A percentile compares a stretch with the other conserved stretches of the same genome.
These are phyloP conservation scores for Tubosaeta sp. DNA, from an alignment of 768 basidiomycete genomes.

Conservation along the genomic window DNA sequence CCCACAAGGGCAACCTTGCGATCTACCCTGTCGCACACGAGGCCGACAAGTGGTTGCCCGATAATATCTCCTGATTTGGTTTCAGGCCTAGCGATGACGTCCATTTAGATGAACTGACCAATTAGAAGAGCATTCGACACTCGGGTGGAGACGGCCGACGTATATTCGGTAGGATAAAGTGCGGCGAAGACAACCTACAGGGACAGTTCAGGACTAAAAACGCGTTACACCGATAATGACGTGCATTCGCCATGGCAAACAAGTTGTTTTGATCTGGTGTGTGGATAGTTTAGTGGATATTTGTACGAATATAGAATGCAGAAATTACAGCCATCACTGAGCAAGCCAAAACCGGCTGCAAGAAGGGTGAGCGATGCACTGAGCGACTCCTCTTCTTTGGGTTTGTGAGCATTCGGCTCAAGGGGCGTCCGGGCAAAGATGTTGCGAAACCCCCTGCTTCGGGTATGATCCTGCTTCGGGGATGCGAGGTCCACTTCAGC, in stretches of 20 bases:
- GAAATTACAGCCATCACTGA: constrained; percentile 53
- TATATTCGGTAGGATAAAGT: constrained; percentile 60
- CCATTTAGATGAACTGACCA: constrained; percentile 36
- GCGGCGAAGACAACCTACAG: constrained; percentile 57
- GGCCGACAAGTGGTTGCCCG: constrained; percentile 58
- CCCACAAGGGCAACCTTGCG: constrained; percentile 66
- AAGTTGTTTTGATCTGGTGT: constrained; percentile 59
- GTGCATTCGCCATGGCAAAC: constrained; percentile 64
- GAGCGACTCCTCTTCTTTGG: constrained; percentile 37
- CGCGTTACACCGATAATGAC: constrained; percentile 1
- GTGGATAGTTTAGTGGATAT: background rate
- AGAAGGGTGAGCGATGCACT: constrained; percentile 61
- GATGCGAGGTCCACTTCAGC: background rate
- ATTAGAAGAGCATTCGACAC: constrained; percentile 69
- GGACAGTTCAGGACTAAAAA: constrained; percentile 6
- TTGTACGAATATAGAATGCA: background rate
- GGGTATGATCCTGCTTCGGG: background rate
- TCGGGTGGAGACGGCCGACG: constrained; percentile 55
- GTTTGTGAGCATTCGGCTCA: constrained; percentile 4
- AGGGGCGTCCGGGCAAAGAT: constrained; percentile 3
- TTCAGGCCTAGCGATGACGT: background rate
- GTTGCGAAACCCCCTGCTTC: background rate
- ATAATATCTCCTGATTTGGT: constrained; percentile 48
- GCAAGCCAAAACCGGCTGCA: constrained; percentile 60
- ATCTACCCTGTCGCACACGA: constrained; percentile 66